These are phyloP conservation scores for Globisporangium uncinulatum DNA, from an alignment of 352 stramenopile genomes.

Conservation along the genomic window DNA sequence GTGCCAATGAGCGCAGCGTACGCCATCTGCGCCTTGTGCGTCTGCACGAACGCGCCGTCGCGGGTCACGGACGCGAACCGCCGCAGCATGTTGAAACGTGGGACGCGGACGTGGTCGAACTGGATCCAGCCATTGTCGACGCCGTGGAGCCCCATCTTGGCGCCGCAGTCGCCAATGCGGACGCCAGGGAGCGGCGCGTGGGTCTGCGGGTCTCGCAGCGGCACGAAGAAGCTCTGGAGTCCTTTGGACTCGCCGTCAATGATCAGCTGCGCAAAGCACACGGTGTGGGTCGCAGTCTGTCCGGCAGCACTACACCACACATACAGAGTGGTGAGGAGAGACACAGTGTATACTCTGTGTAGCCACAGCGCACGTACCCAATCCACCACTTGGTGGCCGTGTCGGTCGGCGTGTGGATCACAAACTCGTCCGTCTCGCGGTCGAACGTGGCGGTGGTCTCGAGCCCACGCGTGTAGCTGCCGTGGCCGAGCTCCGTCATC, in stretches of 20 bases:
- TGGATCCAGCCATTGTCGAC: conserved; percentile 79
- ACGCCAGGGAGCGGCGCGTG: conserved; percentile 45
- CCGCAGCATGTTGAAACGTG: conserved; percentile 70
- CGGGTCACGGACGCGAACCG: conserved; percentile 60
- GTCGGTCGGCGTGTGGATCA: conserved; percentile 94
- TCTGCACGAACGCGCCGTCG: conserved; percentile 56
- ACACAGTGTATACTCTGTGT: too few relatives aligned
- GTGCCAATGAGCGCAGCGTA: conserved; percentile 76
- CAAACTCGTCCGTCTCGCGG: conserved; percentile 82
- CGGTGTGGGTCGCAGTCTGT: conserved; percentile 92
- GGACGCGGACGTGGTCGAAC: conserved; percentile 71
- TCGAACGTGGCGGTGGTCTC: conserved; percentile 96
- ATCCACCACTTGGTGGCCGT: conserved; percentile 97
- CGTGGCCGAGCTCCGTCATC: conserved; percentile 92
- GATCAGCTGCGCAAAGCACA: conserved; percentile 93
- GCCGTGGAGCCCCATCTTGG: conserved; percentile 67
- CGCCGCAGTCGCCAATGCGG: conserved; percentile 58
- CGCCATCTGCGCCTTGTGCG: conserved; percentile 56
- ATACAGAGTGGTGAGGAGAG: neutral
- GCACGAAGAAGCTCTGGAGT: conserved; percentile 96
- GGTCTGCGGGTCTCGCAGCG: conserved; percentile 84
- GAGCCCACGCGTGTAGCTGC: conserved; percentile 80
- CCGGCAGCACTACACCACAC: conserved; percentile 54
- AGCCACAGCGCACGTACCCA: conserved; percentile 23
- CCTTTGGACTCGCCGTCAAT: conserved; percentile 72